Evolutionary conservation across 2,329 filamentous ascomycete species (phyloP), one percentile per base, ranked within the genome.

Genomic region (Didymosphaeria variabile): DNA sequence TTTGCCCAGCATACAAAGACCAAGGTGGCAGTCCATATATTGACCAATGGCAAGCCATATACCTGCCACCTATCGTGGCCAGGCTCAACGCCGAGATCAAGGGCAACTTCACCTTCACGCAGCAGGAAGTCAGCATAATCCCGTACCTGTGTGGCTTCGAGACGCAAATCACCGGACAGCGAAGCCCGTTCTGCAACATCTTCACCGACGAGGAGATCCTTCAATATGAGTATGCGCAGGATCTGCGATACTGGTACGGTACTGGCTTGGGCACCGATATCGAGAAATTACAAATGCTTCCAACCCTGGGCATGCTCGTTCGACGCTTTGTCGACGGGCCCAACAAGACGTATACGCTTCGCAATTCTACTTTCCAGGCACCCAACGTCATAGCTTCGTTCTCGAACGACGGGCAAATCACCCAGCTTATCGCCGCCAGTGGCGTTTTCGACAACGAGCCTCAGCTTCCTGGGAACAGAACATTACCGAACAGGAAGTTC

Each of bases 121-220:
- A 83, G 34, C 77, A 74, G 1, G 87, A 90, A 59, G 79, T 88
- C 45, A 80, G 78, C 8, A 83, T 84, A 47, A 87, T 91, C 53
- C 88, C 88, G 0, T 90, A 91, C 67, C 81, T 91, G n/a, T 92
- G 89, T 67, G 89, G 88, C 4, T 91, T 90, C 61, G 89, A 92
- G 68, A 87, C 85, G 3, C 89, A 91, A 68, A 90, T 91, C 64
- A 87, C 82, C 0, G 88, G 89, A 1, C 78, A 77, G 1, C 67
- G 62, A 17, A 90, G 87, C 5, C 86, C 88, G 0, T 91, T 86
- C 80, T 91, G 89, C 71, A 79, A 80, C 54, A 80, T 89, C 17
- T 88, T 90, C 67, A 88, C 84, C 3, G 80, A 88, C 36, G 79
- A 86, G 2, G 89, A 91, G 72, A 81, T 90, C 57, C 79, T 84